Conservation (phyloP, 1,284 basidiomycete genomes). For the Leccinum olivaceoglutinosum region DNA sequence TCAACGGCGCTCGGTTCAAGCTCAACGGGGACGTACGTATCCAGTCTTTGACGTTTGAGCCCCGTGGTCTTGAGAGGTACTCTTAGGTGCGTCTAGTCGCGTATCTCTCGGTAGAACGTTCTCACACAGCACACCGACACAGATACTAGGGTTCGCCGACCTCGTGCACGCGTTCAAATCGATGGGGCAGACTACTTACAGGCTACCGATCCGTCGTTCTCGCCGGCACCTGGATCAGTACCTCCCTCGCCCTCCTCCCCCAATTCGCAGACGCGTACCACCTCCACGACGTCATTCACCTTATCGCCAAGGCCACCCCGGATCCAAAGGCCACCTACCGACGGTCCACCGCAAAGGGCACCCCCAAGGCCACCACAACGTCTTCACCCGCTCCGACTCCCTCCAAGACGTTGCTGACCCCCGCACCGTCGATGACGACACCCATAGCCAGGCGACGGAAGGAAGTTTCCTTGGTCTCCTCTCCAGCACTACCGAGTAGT, state of each 20-base stretch:
- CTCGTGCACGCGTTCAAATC: too few relatives aligned
- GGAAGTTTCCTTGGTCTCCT: conserved; percentile 48
- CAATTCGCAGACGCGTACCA: conserved; percentile 62
- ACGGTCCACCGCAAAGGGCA: conserved; percentile 45
- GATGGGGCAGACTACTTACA: too few relatives aligned
- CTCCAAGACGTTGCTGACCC: conserved; percentile 24
- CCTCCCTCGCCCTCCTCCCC: conserved; percentile 55
- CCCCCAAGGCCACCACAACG: conserved; percentile 28
- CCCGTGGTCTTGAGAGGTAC: conserved; percentile 73
- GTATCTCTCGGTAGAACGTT: neutral
- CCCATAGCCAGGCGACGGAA: conserved; percentile 58
- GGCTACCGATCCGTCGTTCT: conserved; percentile 32
- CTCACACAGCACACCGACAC: neutral
- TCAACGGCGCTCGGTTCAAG: conserved; percentile 74
- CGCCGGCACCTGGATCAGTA: conserved; percentile 87
- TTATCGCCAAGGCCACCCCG: conserved; percentile 71
- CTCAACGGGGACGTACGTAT: conserved; percentile 49
- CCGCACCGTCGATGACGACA: conserved; percentile 28
- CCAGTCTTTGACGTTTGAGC: neutral
- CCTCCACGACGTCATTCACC: conserved; percentile 55
- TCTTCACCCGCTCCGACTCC: conserved; percentile 18
- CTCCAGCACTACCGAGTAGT: conserved; percentile 21
- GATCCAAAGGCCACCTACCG: conserved; percentile 76
- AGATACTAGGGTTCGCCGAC: conserved; percentile 48
- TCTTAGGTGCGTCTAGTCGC: conserved; percentile 29